A percentile compares a stretch with the other conserved stretches of the same genome.
Evolutionary conservation across 1,284 basidiomycete species (phyloP).

Genomic region (Entoloma clypeatum): DNA sequence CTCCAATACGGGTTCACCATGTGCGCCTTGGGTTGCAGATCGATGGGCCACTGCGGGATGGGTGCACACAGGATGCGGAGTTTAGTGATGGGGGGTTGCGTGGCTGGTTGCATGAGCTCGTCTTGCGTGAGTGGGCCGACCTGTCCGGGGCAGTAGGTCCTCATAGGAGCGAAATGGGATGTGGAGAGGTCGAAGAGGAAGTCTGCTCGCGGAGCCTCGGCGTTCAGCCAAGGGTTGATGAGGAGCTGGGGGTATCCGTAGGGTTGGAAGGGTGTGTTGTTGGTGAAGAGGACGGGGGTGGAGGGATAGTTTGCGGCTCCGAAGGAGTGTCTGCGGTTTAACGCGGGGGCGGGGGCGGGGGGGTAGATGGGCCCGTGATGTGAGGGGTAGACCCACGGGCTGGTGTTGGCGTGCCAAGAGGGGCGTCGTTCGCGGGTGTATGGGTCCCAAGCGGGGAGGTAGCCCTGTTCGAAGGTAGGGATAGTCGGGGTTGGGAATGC

Average conservation of each 20-base stretch:
- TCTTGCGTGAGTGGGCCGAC: conserved; percentile 34
- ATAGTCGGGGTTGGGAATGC: conserved; percentile 2
- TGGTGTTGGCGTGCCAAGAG: conserved; percentile 33
- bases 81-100: conserved; percentile 51
- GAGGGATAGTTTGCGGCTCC: conserved; percentile 21
- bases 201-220: conserved; percentile 41
- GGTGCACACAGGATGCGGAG: conserved; percentile 55
- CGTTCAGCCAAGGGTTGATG: conserved; percentile 57
- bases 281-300: conserved; percentile 14
- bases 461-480: conserved; percentile 6
- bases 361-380: conserved; percentile 4
- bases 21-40: conserved; percentile 39
- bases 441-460: conserved; percentile 17
- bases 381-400: conserved; percentile 17
- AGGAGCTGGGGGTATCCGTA: conserved; percentile 32
- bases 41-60: conserved; percentile 60
- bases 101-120: conserved; percentile 50
- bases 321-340: conserved; percentile 42
- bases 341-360: conserved; percentile 5
- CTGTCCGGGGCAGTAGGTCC: conserved; percentile 36
- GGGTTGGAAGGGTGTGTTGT: conserved; percentile 22
- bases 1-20: conserved; percentile 4
- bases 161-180: conserved; percentile 42
- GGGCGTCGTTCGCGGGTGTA: conserved; percentile 31
- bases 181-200: conserved; percentile 55